Base-by-base conservation (phyloP, 768 basidiomycete genomes). In the Pleurotus eryngii region DNA sequence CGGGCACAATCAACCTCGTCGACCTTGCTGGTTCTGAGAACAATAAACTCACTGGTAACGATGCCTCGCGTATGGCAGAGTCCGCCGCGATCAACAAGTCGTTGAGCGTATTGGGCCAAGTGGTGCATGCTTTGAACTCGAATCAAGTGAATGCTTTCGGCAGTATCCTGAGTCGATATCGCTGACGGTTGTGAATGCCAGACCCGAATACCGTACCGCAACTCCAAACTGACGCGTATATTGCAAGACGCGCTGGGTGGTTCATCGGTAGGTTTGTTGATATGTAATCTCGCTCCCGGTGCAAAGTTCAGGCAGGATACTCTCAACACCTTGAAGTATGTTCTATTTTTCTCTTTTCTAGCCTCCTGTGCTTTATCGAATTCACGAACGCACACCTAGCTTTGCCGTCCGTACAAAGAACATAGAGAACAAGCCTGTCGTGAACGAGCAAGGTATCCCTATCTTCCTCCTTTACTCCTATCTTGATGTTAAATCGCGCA, bases 1-100 rank as follows among this genome's bases (percentile, higher is more conserved):
- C 77, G 2, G 92, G 91, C 8, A 91, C 89, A 68, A 86, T 94
- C 56, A 91, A 91, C 61, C 81, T 95, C 7, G 90, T 94, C 9
- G 93, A 95, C 72, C 80, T 95, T 24, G 93, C 93, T 15, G 93
- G 93, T 24, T 92, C 90, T 0, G 93, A 95, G 72, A 94, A 94
- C 65, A 95, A 94, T 69, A 95, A 91, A 72, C 77, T 89, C 24
- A 94, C 94, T 3, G 92, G 93, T 4, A 95, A 94, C 62, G 89
- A 95, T 66, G 75, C 84, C 1, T 84, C 82, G n/a, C 84, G 94
- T 1, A 92, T 95, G 87, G 84, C 86, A 2, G 94, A 96, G 72
- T 90, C 89, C 3, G 73, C 89, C 2, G 92, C 92, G 15, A 96
- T 96, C 68, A 96, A 96, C 73, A 92, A 90, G 68, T 91, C 89